phyloP scores from a whole-genome alignment of 306 rosid genomes.

The Citrullus mucosospermus region DNA sequence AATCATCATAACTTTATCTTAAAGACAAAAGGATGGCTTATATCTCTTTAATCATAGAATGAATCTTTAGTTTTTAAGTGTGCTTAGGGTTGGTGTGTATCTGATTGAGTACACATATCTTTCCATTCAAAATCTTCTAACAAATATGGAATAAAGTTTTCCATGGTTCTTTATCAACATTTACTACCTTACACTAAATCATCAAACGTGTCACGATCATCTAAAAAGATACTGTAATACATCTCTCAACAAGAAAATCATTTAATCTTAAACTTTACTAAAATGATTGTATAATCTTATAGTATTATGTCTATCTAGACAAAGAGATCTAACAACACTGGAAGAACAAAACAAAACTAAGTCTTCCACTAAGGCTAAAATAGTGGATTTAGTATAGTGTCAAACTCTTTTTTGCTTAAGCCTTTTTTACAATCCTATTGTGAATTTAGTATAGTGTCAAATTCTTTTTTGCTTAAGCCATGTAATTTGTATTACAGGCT shows the following conservation, averaged over 20 bases:
- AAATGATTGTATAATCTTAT: no score
- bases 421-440: not conserved
- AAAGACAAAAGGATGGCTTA: no score
- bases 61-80: no score
- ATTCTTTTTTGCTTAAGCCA: not conserved
- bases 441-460: not conserved
- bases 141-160: no score
- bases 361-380: not conserved
- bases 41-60: no score
- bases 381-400: not conserved
- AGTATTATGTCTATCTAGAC: not conserved
- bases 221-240: not conserved
- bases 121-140: no score
- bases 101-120: no score
- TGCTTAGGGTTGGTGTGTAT: no score
- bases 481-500: not conserved
- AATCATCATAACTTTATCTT: no score
- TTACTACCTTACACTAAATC: not conserved
- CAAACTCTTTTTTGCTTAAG: not conserved
- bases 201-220: not conserved
- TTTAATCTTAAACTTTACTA: no score
- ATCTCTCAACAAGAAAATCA: no score
- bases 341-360: not conserved
- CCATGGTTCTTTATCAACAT: no score
- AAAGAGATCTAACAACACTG: not conserved